Evolutionary conservation across 345 rosid species (phyloP), one percentile per base, ranked within the genome.

Genomic region (Rhodamnia rubescens): DNA sequence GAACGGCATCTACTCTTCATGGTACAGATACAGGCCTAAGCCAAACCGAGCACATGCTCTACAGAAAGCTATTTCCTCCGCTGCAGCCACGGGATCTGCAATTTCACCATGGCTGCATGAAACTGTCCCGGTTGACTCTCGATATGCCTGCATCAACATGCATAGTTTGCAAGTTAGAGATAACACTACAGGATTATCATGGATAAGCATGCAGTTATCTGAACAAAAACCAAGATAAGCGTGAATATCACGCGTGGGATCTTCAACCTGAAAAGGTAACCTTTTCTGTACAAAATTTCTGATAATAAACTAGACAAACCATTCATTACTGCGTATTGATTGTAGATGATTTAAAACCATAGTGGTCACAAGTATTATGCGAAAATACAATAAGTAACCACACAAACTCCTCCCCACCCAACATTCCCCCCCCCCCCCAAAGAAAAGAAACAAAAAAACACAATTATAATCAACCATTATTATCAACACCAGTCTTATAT

Each of bases 41-140:
- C 99, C 99, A 86, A 97, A 95, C 83, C 98, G 94, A 56, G 99
- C 98, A 89, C 99, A 97, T 11, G 98, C 98, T 83, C 93, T 93
- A 93, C 99, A 95, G 90, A 95, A 97, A 56, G 99, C 98, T 81
- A 94, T 93, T 92, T 95, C 99, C 90, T 97, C 99, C 4, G 99
- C 99, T 75, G 95, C 94, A 85, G 97, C 88, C 85, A 97, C 99
- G 18, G 94, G 98, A 88, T 97, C 98, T 8, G 52, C 89, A 18
- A 87, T 84, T 56, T 86, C 53, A 53, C 88, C 88, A 78, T 94
- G 91, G 51, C 86, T 84, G 6, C 94, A 82, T 53, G 92, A 89
- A 55, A 94, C 92, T 20, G 98, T 97, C 88, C 99, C 99, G 36
- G 95, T 93, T 21, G 99, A 92, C 86, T 97, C 99, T 2, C 98